Base-by-base conservation (phyloP, 169 alveolate genomes). In the Plasmodium knowlesi region DNA sequence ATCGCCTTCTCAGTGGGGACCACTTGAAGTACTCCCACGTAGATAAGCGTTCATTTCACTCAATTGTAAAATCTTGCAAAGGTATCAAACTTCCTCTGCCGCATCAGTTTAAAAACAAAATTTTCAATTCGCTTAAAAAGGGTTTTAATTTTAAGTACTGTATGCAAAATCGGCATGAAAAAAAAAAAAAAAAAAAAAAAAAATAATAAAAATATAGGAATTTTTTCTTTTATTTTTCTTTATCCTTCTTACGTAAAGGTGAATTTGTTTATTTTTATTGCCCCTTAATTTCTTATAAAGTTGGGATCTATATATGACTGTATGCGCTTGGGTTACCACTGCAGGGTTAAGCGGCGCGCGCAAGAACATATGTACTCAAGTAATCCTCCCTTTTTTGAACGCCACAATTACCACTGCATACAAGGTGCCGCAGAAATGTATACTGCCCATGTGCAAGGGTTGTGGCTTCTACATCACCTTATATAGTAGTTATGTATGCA, bases 91-190 rank as follows among this genome's bases (percentile, higher is more conserved):
- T 37, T 67, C 76, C 76, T 25, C 76, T 67, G 10, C 6, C 76
- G 37, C 37, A 28, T 67, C 76, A 67, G 16, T 67, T 67, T 67
- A n/a, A 67, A 67, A 67, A 67, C 5, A 67, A 67, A 67, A 22
- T 67, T 67, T 67, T 67, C 22, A 67, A 67, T 67, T 67, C 37
- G 76, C 76, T 67, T 67, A 67, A 67, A 67, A 25, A 9, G 76
- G 37, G 14, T 67, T 67, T 67, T 67, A 67, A 67, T 67, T 8
- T 67, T n/a, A 28, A 25, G 39, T 67, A 67, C 41, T 22, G 37
- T 67, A 67, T 67, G n/a, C 76, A 67, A 67, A 67, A 67, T 67
- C 37, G 76, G n/a, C 76, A 67, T 67, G 6, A 67, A 67, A 67
- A 67, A 61, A 61, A 61, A 67, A 67, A 67, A 67, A 67, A 67